Base-by-base conservation (phyloP, 331 rosid species). In the Malus hybrid region DNA sequence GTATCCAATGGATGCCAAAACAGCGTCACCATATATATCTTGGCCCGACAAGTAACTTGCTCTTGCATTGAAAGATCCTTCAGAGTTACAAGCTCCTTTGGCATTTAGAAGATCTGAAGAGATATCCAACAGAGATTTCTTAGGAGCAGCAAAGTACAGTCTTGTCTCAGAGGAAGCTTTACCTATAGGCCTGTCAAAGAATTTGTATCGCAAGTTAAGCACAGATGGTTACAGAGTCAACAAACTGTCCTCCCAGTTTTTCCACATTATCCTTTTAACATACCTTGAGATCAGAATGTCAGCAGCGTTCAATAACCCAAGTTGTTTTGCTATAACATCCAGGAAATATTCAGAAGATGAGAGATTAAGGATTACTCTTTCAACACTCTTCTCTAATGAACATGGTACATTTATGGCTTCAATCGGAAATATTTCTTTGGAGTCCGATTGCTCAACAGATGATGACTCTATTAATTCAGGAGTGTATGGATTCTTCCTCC, bases 81-180 rank as follows among this genome's bases (percentile, higher is more conserved):
- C 87, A 64, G 71, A 78, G 73, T 73, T 81, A 79, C 76, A 54
- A 79, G 76, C 77, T 82, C 84, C 83, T 79, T 86, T 86, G 34
- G 81, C 79, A 74, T 76, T 83, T 59, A 74, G 60, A 76, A 76
- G 72, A 77, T 83, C 86, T 56, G 89, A 80, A 72, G 81, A 77
- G 20, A 10, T 82, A 59, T 89, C 88, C 73, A 73, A 80, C 59
- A 83, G 61, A 84, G 55, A 85, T 67, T 88, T 73, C 63, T 74
- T 85, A 4, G 87, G 82, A 69, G 93, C 87, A 76, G 90, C 78
- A 81, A 86, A 92, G 83, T 88, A 89, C 63, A 92, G 59, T 77
- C 97, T 88, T 57, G 87, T 88, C 89, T 94, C 99, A 6, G 96
- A 90, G 70, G 99, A 92, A 68, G 96, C 85, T 85, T 87, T 94